Evolutionary conservation across 2,329 filamentous ascomycete species (phyloP).

Genomic region (Fusarium oxysporum): DNA sequence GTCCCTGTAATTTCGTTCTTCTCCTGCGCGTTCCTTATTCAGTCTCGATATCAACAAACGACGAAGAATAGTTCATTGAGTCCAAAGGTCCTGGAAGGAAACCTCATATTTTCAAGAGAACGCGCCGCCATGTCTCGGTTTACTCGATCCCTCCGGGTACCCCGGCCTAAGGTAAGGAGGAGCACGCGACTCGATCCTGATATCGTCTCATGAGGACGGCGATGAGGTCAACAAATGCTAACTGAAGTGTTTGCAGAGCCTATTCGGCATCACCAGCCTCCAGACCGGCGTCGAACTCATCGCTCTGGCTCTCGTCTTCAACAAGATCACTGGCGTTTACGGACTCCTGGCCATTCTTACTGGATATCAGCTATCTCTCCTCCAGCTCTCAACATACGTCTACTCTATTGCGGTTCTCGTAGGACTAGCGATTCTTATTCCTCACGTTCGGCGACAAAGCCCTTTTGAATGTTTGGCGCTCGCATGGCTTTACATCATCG

Average conservation of each 20-base stretch:
- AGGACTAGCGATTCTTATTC: slow-evolving; percentile 76
- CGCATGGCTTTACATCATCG: slow-evolving; percentile 86
- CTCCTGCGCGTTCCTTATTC: slow-evolving; percentile 18
- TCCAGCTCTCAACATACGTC: slow-evolving; percentile 92
- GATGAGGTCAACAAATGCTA: slow-evolving; percentile 20
- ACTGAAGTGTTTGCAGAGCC: slow-evolving; percentile 67
- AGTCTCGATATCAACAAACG: slow-evolving; percentile 7
- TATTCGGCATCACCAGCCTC: slow-evolving; percentile 87
- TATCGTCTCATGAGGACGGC: slow-evolving; percentile 3
- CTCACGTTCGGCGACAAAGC: slow-evolving; percentile 81
- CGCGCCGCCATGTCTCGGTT: slow-evolving; percentile 50
- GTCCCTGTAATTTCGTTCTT: slow-evolving; percentile 27
- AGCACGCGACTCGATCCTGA: slow-evolving; percentile 13
- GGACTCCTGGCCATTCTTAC: slow-evolving; percentile 90
- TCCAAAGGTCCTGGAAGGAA: slow-evolving; percentile 2
- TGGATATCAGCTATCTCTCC: slow-evolving; percentile 82
- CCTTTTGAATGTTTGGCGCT: slow-evolving; percentile 84
- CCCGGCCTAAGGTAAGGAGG: slow-evolving; percentile 55
- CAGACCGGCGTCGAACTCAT: slow-evolving; percentile 89
- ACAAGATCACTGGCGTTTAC: slow-evolving; percentile 92
- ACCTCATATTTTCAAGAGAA: slow-evolving; percentile 6
- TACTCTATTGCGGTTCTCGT: slow-evolving; percentile 82
- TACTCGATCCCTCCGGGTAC: slow-evolving; percentile 54
- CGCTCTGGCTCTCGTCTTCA: slow-evolving; percentile 84
- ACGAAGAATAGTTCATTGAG: background rate